A percentile compares a stretch with the other conserved stretches of the same genome.
phyloP scores from a whole-genome alignment of 2,329 filamentous ascomycete genomes.

The Metarhizium guizhouense region DNA sequence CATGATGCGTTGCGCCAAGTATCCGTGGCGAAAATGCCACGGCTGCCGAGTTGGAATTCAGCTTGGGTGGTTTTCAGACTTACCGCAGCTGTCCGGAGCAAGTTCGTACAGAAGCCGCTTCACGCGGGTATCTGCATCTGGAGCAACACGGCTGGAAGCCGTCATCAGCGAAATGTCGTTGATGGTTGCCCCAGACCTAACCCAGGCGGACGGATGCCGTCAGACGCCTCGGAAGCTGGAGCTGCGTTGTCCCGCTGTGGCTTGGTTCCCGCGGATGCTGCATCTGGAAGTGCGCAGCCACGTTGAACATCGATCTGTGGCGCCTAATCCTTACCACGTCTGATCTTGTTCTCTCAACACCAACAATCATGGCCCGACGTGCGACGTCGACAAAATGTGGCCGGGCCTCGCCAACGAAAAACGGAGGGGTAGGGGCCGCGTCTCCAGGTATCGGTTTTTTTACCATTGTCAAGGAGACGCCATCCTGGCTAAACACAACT shows the following conservation, averaged over 20 bases:
- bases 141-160: neutral
- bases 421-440: too few relatives aligned
- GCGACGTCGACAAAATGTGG: too few relatives aligned
- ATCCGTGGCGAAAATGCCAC: neutral
- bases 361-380: too few relatives aligned
- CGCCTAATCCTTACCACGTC: too few relatives aligned
- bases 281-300: neutral
- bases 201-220: neutral
- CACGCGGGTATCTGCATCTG: neutral
- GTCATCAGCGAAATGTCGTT: neutral
- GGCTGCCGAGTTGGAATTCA: neutral
- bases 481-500: too few relatives aligned
- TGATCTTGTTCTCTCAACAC: too few relatives aligned
- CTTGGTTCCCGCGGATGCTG: neutral
- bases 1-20: neutral
- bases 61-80: neutral
- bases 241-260: slow-evolving; percentile 14
- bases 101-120: neutral
- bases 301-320: neutral
- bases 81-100: neutral
- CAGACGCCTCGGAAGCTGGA: slow-evolving; percentile 8
- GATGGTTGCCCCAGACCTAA: neutral
- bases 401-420: too few relatives aligned
- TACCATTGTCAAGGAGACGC: too few relatives aligned
- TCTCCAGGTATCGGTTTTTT: too few relatives aligned